Conservation (phyloP, 805 yeast species). For the Starmerella floris region DNA sequence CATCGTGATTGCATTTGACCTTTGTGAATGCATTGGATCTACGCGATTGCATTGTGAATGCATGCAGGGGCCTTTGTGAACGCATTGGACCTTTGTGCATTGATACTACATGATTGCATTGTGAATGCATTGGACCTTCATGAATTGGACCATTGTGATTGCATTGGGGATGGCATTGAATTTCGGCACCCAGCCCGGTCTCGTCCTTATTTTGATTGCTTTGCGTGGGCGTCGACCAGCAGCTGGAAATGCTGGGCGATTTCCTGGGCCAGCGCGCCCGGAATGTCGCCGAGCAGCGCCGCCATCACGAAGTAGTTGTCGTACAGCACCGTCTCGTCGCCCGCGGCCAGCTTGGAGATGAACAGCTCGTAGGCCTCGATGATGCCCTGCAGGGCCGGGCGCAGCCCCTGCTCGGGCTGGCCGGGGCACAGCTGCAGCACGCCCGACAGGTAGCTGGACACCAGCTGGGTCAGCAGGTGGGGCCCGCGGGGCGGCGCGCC, state of each 20-base stretch:
- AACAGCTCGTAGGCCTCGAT: conserved; percentile 69
- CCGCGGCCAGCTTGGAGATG: conserved; percentile 36
- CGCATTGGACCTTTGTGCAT: too few species aligned
- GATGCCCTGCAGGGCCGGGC: conserved; percentile 51
- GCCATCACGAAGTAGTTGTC: conserved; percentile 54
- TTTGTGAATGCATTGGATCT: too few species aligned
- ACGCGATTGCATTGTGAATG: too few species aligned
- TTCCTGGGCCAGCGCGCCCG: conserved; percentile 33
- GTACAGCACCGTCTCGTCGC: conserved; percentile 54
- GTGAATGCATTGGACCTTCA: too few species aligned
- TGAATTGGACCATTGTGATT: too few species aligned
- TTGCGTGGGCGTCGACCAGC: conserved; percentile 31
- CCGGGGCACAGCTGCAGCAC: conserved; percentile 42
- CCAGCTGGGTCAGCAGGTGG: conserved; percentile 61
- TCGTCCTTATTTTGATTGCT: not conserved
- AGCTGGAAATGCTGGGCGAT: conserved; percentile 35
- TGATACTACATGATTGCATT: too few species aligned
- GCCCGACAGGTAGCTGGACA: conserved; percentile 59
- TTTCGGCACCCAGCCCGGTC: too few species aligned
- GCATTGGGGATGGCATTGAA: too few species aligned
- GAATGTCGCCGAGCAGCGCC: conserved; percentile 39
- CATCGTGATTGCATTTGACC: too few species aligned
- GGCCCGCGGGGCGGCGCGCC: conserved; percentile 28
- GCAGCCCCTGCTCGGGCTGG: conserved; percentile 50
- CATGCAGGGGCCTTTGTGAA: too few species aligned